Evolutionary conservation across 2,329 filamentous ascomycete genomes (phyloP).

Genomic region (Blastomyces parvus): DNA sequence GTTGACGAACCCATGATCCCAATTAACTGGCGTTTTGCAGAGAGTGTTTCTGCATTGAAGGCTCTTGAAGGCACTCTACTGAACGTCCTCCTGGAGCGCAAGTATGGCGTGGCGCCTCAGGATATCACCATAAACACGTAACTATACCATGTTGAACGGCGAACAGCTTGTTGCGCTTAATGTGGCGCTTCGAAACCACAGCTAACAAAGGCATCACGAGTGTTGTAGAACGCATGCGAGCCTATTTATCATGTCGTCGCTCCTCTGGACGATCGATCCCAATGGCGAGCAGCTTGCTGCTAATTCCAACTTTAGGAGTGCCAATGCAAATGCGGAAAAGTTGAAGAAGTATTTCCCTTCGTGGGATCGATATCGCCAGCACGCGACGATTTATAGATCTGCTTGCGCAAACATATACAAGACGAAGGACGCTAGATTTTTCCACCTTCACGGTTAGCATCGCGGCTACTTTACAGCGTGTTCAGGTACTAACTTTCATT

Average conservation of each 20-base stretch:
- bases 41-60: slow-evolving; percentile 44
- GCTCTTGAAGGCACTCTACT: slow-evolving; percentile 42
- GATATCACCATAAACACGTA: slow-evolving; percentile 41
- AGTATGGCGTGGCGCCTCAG: slow-evolving; percentile 35
- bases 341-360: neutral
- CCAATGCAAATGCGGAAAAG: slow-evolving; percentile 17
- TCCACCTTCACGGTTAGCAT: slow-evolving; percentile 39
- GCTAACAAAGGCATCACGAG: neutral
- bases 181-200: neutral
- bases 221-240: slow-evolving; percentile 33
- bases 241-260: slow-evolving; percentile 36
- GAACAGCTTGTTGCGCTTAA: neutral
- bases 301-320: slow-evolving; percentile 13
- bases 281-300: slow-evolving; percentile 21
- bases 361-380: neutral
- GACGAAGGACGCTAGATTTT: slow-evolving; percentile 39
- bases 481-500: neutral
- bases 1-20: slow-evolving; percentile 39
- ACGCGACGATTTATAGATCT: slow-evolving; percentile 23
- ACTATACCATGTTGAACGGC: neutral
- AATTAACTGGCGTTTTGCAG: slow-evolving; percentile 49
- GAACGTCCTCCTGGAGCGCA: slow-evolving; percentile 37
- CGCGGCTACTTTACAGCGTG: too few species aligned
- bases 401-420: slow-evolving; percentile 37
- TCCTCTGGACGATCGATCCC: slow-evolving; percentile 28